Base-by-base conservation (phyloP, 176 grass and related monocot species). In the Themeda triandra region DNA sequence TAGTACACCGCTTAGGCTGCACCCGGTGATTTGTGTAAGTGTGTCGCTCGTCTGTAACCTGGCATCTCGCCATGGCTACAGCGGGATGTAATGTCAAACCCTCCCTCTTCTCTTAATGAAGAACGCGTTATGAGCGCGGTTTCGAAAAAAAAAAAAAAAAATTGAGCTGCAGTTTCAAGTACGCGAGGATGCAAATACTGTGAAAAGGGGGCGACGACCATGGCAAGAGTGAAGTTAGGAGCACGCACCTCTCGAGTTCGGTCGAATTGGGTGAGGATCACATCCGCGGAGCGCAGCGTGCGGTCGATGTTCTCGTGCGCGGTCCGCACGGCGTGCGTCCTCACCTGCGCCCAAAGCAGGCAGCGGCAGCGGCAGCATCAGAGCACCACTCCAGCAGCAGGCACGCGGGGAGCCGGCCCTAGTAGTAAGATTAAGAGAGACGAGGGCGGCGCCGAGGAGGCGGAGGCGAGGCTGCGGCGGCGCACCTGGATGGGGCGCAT, bases 291-390 rank as follows among this genome's bases (percentile, higher is more conserved):
- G 58, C 92, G 91, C 11, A 96, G 91, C 24, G 96, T 99, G 58
- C 89, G 87, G 91, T 99, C 96, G 83, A 99, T 99, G 86, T 99
- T 99, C 84, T 96, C 91, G 87, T 96, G 96, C 76, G 96, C 96
- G 27, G 88, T 94, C 71, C 96, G 89, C 31, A 96, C 89, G 9
- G 91, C 96, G 71, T 89, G 90, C 12, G 93, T 99, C 68, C 92
- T 86, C 45, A 84, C 82, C 94, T 97, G 75, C 74, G 42, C 27
- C 19, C 27, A 56, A 15, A 25, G 0, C n/a, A 60, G 25, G 21
- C 54, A 11, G 25, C 19, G 14, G 14, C 73, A 10, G 11, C 73
- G 6, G 11, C 69, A 10, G 13, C 18, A 17, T 82, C 27, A 64
- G 71, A 24, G 21, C 63, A 69, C 0, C 24, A 13, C 8, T n/a